Evolutionary conservation across 306 rosid genomes (phyloP), one percentile per base, ranked within the genome.

Genomic region (Quercus gilva): DNA sequence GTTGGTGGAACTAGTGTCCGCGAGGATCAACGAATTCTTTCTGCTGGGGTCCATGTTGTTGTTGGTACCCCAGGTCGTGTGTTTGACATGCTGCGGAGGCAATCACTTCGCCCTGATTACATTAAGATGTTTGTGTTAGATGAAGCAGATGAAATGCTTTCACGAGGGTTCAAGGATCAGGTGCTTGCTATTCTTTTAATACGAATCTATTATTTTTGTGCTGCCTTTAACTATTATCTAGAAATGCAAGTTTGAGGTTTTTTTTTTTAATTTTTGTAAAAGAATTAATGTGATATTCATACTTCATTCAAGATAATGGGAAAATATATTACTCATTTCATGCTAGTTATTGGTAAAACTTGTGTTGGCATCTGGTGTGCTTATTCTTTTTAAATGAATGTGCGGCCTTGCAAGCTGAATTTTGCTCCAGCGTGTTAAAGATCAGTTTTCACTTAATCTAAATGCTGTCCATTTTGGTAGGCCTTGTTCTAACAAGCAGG

Each of bases 101-200:
- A 86, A 83, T 90, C 89, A 35, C 86, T 88, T 80, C 87, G 89
- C 25, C 87, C 88, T 20, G 90, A 86, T 86, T 57, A 52, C 73
- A 90, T 90, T 77, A 82, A 69, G 84, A 86, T 86, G 83, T 88
- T 90, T 78, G 94, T 90, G 64, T 81, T 90, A 31, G 94, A 90
- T 76, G 94, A 91, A 85, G 94, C 94, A 3, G 94, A 91, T 86
- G 96, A 91, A 80, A 89, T 91, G 96, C 96, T 89, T 73, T 91
- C 92, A 65, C 85, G 88, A 68, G 96, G 94, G 65, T 91, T 91
- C 89, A 91, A 89, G 88, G 96, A 89, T 78, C 94, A 89, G 96
- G 96, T 91, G 18, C 61, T 31, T 67, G 61, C 11, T 55, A 43
- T 80, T 45, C 9, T 65, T 65, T 41, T 10, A 4, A 10, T 51